Base-by-base conservation (phyloP, 495 filamentous ascomycete genomes). In the Darksidea phi region DNA sequence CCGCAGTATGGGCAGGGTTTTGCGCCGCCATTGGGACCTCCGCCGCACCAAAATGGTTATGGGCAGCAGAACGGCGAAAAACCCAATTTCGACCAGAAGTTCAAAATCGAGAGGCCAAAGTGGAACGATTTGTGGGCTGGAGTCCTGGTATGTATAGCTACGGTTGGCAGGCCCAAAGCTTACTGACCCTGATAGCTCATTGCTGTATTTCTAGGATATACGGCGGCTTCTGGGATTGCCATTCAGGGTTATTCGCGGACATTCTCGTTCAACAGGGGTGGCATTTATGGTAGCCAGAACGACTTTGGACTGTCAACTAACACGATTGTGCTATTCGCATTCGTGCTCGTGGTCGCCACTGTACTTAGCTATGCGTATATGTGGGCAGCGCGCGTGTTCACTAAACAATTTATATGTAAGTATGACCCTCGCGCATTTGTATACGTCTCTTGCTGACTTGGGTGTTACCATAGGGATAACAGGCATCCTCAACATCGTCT, bases 81-180 rank as follows among this genome's bases (percentile, higher is more conserved):
- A 67, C 77, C 77, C 12, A 80, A 76, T 15, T 97, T 92, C 66
- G 85, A 93, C 15, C 80, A 96, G 68, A 81, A 82, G 0, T 96
- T 96, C 75, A 84, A 83, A 72, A 69, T 96, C 37, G 81, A 89
- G 55, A 84, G 84, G 57, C 91, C 91, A 12, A 95, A 94, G 68
- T 96, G 79, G 71, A 88, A 96, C 67, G 92, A 96, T 67, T 53
- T 90, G 6, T 96, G 91, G 91, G 91, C 91, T 4, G 89, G 86
- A 17, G 74, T 95, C 48, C 74, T 96, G 67, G 83, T 88, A 72
- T 13, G 78, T 77, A 18, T 11, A n/a, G n/a, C n/a, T 54, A 10
- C 15, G 13, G 6, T 1, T 23, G 3, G 4, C 18, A 26, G 47
- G 12, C 15, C 38, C 21, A 11, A 34, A 18, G 45, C 11, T 15